Conservation (phyloP, 768 basidiomycete species). For the Lactarius hengduanensis region DNA sequence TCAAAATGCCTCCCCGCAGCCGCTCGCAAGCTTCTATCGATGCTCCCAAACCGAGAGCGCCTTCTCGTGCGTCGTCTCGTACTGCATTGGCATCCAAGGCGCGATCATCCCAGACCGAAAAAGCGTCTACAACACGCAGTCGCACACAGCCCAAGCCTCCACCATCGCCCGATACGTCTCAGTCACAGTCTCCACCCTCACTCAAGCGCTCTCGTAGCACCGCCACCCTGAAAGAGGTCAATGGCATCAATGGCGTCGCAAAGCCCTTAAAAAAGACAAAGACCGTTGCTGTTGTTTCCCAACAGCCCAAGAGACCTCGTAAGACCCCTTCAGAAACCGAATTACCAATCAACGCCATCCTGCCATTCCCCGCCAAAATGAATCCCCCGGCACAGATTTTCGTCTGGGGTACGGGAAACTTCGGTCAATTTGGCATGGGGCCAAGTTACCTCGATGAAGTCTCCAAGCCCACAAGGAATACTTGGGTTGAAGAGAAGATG, state of each 20-base stretch:
- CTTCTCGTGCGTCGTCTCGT: slow-evolving; percentile 24
- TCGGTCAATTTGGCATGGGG: slow-evolving; percentile 94
- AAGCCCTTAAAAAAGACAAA: slow-evolving; percentile 15
- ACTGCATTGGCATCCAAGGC: slow-evolving; percentile 7
- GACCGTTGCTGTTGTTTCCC: not conserved
- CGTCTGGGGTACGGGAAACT: slow-evolving; percentile 90
- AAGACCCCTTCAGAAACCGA: slow-evolving; percentile 19
- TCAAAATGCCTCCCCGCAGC: slow-evolving; percentile 23
- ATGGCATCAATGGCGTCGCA: slow-evolving; percentile 16
- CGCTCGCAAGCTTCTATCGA: slow-evolving; percentile 24
- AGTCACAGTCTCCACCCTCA: slow-evolving; percentile 21
- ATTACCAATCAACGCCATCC: slow-evolving; percentile 53
- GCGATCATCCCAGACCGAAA: slow-evolving; percentile 1
- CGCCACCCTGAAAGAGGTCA: slow-evolving; percentile 21
- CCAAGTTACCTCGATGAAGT: slow-evolving; percentile 69
- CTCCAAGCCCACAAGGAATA: slow-evolving; percentile 70
- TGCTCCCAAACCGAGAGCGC: slow-evolving; percentile 18
- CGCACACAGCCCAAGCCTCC: slow-evolving; percentile 12
- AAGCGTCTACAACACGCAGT: slow-evolving; percentile 7
- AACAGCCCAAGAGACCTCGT: slow-evolving; percentile 8
- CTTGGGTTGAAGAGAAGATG: slow-evolving; percentile 76
- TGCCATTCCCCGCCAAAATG: slow-evolving; percentile 50
- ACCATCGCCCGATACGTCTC: slow-evolving; percentile 22
- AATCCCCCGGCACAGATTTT: slow-evolving; percentile 75
- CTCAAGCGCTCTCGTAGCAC: slow-evolving; percentile 23